Percentiles rank a stretch among this genome's conserved stretches.
Conservation (phyloP, 345 rosid species). For the Ailanthus altissimus region DNA sequence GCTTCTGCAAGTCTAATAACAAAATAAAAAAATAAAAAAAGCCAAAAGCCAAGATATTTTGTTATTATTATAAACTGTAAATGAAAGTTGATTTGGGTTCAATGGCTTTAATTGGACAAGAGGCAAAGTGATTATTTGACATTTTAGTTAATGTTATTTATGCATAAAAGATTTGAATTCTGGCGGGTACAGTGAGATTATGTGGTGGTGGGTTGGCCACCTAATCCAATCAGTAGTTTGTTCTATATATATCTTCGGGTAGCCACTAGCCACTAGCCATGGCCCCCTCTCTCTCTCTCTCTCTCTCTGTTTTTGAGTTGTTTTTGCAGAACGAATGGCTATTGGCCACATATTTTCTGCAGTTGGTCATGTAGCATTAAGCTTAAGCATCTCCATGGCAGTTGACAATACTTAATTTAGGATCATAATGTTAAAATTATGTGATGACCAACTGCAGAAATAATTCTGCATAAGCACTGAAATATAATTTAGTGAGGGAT, state of each 20-base stretch:
- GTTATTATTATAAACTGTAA: neutral
- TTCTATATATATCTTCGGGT: neutral
- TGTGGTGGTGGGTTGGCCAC: conserved; percentile 38
- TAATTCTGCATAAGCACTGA: too few relatives aligned
- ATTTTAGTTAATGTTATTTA: neutral
- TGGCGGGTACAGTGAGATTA: conserved; percentile 38
- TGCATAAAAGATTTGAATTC: conserved; percentile 24
- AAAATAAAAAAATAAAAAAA: too few relatives aligned
- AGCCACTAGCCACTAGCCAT: too few relatives aligned
- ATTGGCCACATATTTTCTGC: neutral
- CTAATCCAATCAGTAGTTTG: conserved; percentile 27
- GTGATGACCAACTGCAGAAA: neutral
- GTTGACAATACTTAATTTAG: neutral
- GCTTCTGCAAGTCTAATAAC: conserved; percentile 30
- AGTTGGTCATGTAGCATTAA: neutral
- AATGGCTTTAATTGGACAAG: conserved; percentile 17
- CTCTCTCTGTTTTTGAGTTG: too few relatives aligned
- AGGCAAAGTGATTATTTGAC: neutral
- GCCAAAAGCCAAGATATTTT: neutral
- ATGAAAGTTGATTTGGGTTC: neutral
- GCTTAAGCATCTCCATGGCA: neutral
- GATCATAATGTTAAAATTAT: neutral
- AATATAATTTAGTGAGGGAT: too few relatives aligned
- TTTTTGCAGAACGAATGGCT: neutral
- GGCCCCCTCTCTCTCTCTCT: neutral